Evolutionary conservation across 192 early-diverging fungal genomes (phyloP).

Genomic region (Helicostylum pulchrum): DNA sequence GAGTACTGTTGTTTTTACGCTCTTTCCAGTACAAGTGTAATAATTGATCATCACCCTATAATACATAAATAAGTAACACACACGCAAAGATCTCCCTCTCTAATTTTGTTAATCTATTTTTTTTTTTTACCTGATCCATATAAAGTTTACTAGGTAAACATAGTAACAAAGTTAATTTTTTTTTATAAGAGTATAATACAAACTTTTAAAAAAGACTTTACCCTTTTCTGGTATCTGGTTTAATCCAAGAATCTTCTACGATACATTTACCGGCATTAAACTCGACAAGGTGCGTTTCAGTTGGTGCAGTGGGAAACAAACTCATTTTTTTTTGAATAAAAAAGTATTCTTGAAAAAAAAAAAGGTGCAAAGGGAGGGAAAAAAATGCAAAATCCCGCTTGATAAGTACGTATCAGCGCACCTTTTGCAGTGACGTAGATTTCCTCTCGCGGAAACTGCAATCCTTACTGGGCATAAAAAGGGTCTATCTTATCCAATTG

Average conservation of each 20-base stretch:
- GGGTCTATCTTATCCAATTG: no score
- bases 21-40: constrained; percentile 84
- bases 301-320: constrained; percentile 29
- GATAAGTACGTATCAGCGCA: no score
- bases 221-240: constrained; percentile 54
- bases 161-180: background rate
- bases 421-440: no score
- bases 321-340: constrained; percentile 28
- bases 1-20: constrained; percentile 44
- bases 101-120: no score
- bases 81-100: background rate
- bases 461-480: no score
- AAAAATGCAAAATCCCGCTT: no score
- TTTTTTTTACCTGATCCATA: constrained; percentile 49
- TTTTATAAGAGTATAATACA: no score
- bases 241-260: constrained; percentile 62
- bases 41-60: constrained; percentile 61
- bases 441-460: no score
- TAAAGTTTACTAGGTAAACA: constrained; percentile 46
- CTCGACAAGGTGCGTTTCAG: constrained; percentile 39
- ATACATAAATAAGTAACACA: background rate
- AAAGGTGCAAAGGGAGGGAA: no score
- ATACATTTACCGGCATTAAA: constrained; percentile 74
- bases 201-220: background rate
- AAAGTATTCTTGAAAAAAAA: no score